Conservation (phyloP, 192 early-diverging fungal genomes). For the Coemansia sp. region DNA sequence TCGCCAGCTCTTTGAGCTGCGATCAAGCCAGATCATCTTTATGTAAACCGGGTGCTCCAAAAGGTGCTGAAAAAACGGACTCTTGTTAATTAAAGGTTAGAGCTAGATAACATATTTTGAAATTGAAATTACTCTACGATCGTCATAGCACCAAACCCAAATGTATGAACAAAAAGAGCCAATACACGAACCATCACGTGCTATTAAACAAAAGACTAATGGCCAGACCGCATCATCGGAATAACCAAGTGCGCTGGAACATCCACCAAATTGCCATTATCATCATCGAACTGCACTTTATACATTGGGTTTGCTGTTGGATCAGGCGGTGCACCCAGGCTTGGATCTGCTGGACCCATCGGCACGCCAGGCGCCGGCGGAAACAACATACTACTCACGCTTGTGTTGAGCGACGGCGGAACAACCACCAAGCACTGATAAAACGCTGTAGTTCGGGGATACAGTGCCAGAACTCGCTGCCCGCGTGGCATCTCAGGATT, state of each 20-base stretch:
- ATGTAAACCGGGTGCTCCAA: too few species aligned
- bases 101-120: too few species aligned
- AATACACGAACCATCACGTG: too few species aligned
- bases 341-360: conserved; percentile 11
- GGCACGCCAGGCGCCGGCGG: conserved; percentile 11
- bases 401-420: conserved; percentile 38
- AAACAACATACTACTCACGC: neutral
- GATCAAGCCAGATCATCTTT: too few species aligned
- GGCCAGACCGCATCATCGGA: conserved; percentile 11
- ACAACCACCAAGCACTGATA: conserved; percentile 38
- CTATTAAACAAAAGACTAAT: neutral
- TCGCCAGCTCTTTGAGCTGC: too few species aligned
- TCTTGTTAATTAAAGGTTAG: too few species aligned
- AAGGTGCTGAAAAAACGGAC: too few species aligned
- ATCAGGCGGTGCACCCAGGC: conserved; percentile 9
- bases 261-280: conserved; percentile 38
- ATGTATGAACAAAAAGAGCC: too few species aligned
- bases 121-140: too few species aligned
- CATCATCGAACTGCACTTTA: conserved; percentile 51
- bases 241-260: conserved; percentile 51
- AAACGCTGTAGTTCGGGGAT: conserved; percentile 49
- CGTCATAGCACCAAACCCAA: too few species aligned
- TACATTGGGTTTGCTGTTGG: conserved; percentile 41
- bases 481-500: conserved; percentile 42
- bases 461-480: conserved; percentile 44